Evolutionary conservation across 345 rosid genomes (phyloP).

Genomic region (Schrenkiella parvula): DNA sequence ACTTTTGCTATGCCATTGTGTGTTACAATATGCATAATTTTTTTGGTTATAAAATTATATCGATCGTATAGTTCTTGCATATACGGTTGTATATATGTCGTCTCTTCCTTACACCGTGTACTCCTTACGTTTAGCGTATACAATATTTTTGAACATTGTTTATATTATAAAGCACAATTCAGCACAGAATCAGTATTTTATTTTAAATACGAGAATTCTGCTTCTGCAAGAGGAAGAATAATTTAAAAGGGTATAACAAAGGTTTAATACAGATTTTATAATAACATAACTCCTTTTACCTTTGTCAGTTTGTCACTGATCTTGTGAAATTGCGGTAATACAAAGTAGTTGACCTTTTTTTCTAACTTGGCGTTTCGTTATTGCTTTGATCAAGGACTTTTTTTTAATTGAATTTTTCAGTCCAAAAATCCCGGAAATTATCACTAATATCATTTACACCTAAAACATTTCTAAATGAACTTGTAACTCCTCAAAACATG

Average conservation of each 20-base stretch:
- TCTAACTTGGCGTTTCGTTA: slow-evolving; percentile 4
- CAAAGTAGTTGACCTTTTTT: slow-evolving; percentile 7
- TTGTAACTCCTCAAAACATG: not conserved
- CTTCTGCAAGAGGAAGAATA: not conserved
- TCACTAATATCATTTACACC: not conserved
- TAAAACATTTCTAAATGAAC: not conserved
- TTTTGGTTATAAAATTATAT: too few relatives aligned
- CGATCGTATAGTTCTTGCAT: too few relatives aligned
- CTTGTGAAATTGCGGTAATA: not conserved
- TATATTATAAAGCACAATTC: too few relatives aligned
- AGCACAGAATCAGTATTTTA: not conserved
- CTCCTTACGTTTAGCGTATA: too few relatives aligned
- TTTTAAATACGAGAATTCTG: not conserved
- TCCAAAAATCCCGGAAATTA: not conserved
- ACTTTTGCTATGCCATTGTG: too few relatives aligned
- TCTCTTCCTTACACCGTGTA: too few relatives aligned
- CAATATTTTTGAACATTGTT: too few relatives aligned
- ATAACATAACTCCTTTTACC: not conserved
- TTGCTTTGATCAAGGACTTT: not conserved
- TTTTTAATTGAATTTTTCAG: not conserved
- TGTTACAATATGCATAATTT: too few relatives aligned
- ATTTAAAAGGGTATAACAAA: not conserved
- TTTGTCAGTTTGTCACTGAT: not conserved
- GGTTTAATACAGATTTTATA: not conserved
- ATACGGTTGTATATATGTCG: too few relatives aligned